These are phyloP conservation scores for Termitomyces eurrhizus DNA, from an alignment of 768 basidiomycete genomes.

Conservation along the genomic window DNA sequence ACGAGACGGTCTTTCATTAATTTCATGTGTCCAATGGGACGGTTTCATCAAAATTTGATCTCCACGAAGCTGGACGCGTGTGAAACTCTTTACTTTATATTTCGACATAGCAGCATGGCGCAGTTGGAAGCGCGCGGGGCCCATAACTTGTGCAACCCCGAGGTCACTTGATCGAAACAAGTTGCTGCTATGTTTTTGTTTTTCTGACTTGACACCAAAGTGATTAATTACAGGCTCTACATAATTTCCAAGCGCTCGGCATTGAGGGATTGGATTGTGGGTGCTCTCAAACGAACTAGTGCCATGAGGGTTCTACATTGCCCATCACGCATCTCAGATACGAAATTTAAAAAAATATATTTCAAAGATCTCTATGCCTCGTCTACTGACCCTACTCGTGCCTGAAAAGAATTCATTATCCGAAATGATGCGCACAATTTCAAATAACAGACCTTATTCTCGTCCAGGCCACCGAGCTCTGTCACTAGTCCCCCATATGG, in stretches of 20 bases:
- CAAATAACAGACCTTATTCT: conserved; percentile 61
- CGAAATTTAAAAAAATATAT: not conserved
- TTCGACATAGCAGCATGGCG: conserved; percentile 15
- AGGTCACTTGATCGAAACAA: conserved; percentile 22
- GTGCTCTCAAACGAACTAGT: no score
- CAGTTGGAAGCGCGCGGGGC: conserved; percentile 29
- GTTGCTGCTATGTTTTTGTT: conserved; percentile 14
- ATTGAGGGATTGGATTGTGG: no score
- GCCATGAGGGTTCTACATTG: no score
- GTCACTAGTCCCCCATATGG: conserved; percentile 70
- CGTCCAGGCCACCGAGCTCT: conserved; percentile 76
- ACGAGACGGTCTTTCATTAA: not conserved
- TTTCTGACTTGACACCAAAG: no score
- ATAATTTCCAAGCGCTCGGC: no score
- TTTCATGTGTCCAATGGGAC: no score
- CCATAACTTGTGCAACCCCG: conserved; percentile 16
- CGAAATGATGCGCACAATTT: not conserved
- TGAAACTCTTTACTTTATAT: not conserved
- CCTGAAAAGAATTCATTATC: conserved; percentile 17
- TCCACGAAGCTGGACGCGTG: no score
- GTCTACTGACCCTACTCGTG: conserved; percentile 22
- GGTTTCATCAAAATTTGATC: no score
- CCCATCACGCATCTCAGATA: not conserved
- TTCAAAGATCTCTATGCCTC: conserved; percentile 14
- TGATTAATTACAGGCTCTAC: no score